phyloP scores from a whole-genome alignment of 2,329 filamentous ascomycete genomes.

The Macrophomina tecta region DNA sequence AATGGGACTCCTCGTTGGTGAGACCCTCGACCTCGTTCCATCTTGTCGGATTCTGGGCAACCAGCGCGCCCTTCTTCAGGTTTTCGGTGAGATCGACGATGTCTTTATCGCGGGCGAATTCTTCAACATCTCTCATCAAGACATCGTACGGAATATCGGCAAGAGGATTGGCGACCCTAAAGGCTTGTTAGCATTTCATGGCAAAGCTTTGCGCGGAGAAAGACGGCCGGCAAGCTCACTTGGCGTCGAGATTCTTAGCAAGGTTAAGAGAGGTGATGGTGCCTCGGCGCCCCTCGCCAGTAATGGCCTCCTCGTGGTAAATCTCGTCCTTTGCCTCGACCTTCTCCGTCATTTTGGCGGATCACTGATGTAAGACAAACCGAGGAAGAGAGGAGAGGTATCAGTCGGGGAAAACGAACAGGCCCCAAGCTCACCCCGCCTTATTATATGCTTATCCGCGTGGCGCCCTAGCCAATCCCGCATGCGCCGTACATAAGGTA shows the following conservation, averaged over 20 bases:
- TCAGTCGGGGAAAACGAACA: background rate
- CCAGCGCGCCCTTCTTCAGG: slow-evolving; percentile 72
- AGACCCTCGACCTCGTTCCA: slow-evolving; percentile 65
- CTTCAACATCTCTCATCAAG: slow-evolving; percentile 62
- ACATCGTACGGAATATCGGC: slow-evolving; percentile 58
- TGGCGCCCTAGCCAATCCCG: background rate
- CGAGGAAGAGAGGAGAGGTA: background rate
- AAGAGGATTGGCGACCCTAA: slow-evolving; percentile 54
- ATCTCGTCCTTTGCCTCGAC: slow-evolving; percentile 30
- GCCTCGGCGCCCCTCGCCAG: slow-evolving; percentile 30
- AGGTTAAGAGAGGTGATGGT: slow-evolving; percentile 31
- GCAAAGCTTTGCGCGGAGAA: slow-evolving; percentile 4
- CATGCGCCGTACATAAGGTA: background rate
- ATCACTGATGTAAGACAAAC: background rate
- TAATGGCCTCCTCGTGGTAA: slow-evolving; percentile 34
- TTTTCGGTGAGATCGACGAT: slow-evolving; percentile 64
- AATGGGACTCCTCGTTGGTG: slow-evolving; percentile 63
- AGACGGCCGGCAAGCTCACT: slow-evolving; percentile 26
- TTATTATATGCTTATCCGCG: slow-evolving; percentile 11
- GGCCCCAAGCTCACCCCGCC: slow-evolving; percentile 5
- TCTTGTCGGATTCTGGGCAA: slow-evolving; percentile 65
- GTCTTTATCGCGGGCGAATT: slow-evolving; percentile 66
- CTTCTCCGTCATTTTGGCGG: slow-evolving; percentile 18
- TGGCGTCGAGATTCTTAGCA: slow-evolving; percentile 32
- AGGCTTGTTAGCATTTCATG: slow-evolving; percentile 7